These are phyloP conservation scores for Neofusicoccum kwambonambiense DNA, from an alignment of 2,329 filamentous ascomycete genomes.

Conservation along the genomic window DNA sequence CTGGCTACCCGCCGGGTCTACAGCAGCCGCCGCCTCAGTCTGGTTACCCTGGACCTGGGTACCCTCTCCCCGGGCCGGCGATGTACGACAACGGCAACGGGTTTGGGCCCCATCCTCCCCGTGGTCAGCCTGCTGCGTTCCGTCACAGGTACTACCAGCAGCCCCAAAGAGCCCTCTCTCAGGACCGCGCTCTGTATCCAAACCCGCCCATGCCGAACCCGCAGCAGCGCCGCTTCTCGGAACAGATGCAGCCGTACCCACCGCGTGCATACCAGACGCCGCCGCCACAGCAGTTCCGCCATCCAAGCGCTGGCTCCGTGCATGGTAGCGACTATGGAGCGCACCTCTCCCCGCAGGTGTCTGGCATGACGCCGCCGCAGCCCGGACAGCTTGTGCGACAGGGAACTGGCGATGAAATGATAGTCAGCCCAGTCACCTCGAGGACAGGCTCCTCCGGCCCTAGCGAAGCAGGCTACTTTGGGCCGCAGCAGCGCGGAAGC, in stretches of 20 bases:
- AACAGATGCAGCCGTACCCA: constrained; percentile 2
- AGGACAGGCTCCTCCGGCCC: neutral
- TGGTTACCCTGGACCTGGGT: neutral
- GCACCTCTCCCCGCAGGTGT: constrained; percentile 1
- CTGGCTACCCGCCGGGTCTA: neutral
- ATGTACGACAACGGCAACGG: neutral
- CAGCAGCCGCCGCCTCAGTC: neutral
- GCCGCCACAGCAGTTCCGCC: neutral
- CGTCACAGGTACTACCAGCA: constrained; percentile 1
- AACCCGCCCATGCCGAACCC: neutral
- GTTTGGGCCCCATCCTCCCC: neutral
- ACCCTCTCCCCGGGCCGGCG: neutral
- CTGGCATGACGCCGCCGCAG: neutral
- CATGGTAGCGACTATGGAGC: neutral
- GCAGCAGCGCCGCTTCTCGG: constrained; percentile 7
- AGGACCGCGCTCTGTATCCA: neutral
- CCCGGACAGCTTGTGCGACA: neutral
- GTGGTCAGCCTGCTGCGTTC: neutral
- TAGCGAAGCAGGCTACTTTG: neutral
- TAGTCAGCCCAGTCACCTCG: constrained; percentile 4
- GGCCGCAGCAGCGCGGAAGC: constrained; percentile 14
- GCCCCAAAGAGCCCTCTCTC: neutral
- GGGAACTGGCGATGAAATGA: neutral
- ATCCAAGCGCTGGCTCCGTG: neutral
- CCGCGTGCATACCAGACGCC: constrained; percentile 5